Conservation (phyloP, 371 early-diverging fungal species). For the Rhizopus delemar region DNA sequence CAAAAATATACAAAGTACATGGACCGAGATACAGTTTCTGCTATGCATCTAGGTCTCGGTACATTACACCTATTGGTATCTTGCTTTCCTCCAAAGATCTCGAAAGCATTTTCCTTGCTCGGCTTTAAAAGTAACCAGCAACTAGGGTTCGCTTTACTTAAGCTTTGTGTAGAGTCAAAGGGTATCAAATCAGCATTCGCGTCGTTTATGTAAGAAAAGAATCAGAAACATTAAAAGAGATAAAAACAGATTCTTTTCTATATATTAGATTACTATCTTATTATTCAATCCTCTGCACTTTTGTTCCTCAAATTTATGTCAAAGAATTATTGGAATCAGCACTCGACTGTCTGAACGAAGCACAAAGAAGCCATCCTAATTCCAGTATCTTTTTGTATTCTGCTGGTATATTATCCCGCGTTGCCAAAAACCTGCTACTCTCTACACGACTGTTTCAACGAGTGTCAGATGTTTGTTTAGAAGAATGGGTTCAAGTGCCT, state of each 20-base stretch:
- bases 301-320: constrained; percentile 27
- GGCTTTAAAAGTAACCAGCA: constrained; percentile 54
- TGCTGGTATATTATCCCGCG: constrained; percentile 45
- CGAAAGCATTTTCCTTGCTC: constrained; percentile 41
- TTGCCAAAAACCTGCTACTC: constrained; percentile 26
- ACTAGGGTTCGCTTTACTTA: constrained; percentile 55
- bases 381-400: constrained; percentile 56
- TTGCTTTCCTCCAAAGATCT: constrained; percentile 47
- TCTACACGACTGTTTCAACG: constrained; percentile 32
- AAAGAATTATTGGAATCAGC: constrained; percentile 31
- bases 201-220: constrained; percentile 46
- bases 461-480: constrained; percentile 22
- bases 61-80: constrained; percentile 55
- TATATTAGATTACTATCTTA: constrained; percentile 27
- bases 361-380: constrained; percentile 45
- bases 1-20: constrained; percentile 34
- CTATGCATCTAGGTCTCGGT: constrained; percentile 47
- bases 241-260: neutral
- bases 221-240: neutral
- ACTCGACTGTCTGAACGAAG: constrained; percentile 46
- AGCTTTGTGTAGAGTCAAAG: constrained; percentile 46
- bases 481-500: constrained; percentile 29
- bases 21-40: constrained; percentile 41
- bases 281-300: constrained; percentile 22
- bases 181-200: constrained; percentile 55